Base-by-base conservation (phyloP, 2,329 filamentous ascomycete species). In the Emmonsia crescens region DNA sequence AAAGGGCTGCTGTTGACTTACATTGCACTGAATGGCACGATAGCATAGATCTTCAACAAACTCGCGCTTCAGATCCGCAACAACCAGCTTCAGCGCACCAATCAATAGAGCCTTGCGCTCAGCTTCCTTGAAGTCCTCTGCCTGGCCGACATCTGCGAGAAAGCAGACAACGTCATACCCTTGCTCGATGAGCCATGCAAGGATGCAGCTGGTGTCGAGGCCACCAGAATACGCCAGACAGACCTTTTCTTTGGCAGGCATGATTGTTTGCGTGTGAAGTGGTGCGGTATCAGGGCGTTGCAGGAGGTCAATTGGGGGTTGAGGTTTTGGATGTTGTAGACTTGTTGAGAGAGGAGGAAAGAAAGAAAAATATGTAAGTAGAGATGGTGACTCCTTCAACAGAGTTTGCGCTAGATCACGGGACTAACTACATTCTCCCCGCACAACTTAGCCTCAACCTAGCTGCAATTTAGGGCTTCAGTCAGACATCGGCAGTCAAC, bases 21-120 rank as follows among this genome's bases (percentile, higher is more conserved):
- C 81, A 68, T 83, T 83, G 77, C 85, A 89, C 76, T 90, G 87
- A 65, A 94, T 83, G 64, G 89, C 89, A 59, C 83, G 86, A 83
- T 87, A 92, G 80, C 87, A 88, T 52, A 94, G 81, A 78, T 93
- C 83, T 68, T 91, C 87, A 67, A 94, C 84, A 70, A 94, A 92
- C 76, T 90, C 87, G 68, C 81, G 80, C 69, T 85, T 84, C 60
- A 93, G 81, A 73, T 94, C 78, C 65, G 80, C 76, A 66, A 85
- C 80, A 65, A 82, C 73, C 74, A 86, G 83, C 77, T 84, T 83
- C 76, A 83, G 78, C 27, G 87, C 87, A 69, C 87, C 87, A 65
- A 89, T 83, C 75, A 83, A 82, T 65, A 84, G 62, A 60, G 87
- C 88, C 82, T 92, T 91, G 72, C 83, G 82, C 76, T 88, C 83